phyloP scores from a whole-genome alignment of 2,329 filamentous ascomycete genomes.

The Botrytis fabae region DNA sequence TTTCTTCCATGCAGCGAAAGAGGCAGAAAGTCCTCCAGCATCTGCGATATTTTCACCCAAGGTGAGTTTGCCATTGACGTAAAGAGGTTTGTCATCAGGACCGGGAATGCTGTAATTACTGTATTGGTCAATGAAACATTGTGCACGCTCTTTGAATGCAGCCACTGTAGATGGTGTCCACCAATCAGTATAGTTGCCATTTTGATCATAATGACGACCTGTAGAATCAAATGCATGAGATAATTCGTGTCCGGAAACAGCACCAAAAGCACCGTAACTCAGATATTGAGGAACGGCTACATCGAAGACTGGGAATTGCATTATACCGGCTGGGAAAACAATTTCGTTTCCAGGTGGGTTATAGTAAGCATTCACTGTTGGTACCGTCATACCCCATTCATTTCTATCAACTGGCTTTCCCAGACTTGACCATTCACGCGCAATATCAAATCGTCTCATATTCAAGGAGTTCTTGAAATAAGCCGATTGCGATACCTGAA shows the following conservation, averaged over 20 bases:
- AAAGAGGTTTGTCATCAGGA: slow-evolving; percentile 55
- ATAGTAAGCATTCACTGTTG: slow-evolving; percentile 66
- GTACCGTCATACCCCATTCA: slow-evolving; percentile 60
- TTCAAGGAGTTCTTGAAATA: slow-evolving; percentile 61
- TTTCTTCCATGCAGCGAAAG: slow-evolving; percentile 66
- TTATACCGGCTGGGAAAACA: slow-evolving; percentile 67
- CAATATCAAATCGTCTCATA: slow-evolving; percentile 50
- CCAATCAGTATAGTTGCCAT: slow-evolving; percentile 66
- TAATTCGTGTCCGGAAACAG: slow-evolving; percentile 67
- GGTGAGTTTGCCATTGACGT: slow-evolving; percentile 64
- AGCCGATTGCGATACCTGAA: slow-evolving; percentile 51
- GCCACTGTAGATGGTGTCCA: slow-evolving; percentile 61
- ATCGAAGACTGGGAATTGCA: slow-evolving; percentile 68
- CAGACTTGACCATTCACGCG: slow-evolving; percentile 56
- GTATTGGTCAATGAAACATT: slow-evolving; percentile 71
- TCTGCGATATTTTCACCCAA: slow-evolving; percentile 73
- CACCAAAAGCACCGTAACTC: slow-evolving; percentile 68
- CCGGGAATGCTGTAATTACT: slow-evolving; percentile 58
- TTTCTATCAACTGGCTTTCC: slow-evolving; percentile 61
- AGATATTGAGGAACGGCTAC: slow-evolving; percentile 63
- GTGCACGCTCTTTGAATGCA: slow-evolving; percentile 57
- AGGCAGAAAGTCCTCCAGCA: slow-evolving; percentile 63
- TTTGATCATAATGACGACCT: slow-evolving; percentile 64
- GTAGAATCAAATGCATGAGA: slow-evolving; percentile 69
- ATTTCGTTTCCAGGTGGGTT: slow-evolving; percentile 61